A percentile compares a stretch with the other conserved stretches of the same genome.
Conservation (phyloP, 352 stramenopile genomes). For the Phytopythium kandeliae region DNA sequence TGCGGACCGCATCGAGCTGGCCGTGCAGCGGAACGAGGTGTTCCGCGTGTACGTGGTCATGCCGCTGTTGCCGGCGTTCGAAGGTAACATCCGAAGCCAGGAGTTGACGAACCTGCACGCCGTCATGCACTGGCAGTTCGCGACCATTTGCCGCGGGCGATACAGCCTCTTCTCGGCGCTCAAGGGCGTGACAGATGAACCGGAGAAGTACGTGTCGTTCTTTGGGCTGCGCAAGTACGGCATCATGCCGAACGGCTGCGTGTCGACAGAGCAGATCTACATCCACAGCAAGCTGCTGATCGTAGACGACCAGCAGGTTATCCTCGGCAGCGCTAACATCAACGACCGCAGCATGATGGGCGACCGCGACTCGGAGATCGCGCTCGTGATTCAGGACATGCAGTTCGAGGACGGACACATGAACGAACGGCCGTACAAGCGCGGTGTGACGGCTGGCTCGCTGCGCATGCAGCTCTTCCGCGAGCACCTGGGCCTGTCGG, state of each 20-base stretch:
- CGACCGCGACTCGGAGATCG: constrained; percentile 87
- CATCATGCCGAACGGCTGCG: constrained; percentile 70
- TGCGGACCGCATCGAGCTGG: constrained; percentile 75
- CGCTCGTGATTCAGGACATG: constrained; percentile 78
- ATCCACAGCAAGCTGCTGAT: constrained; percentile 91
- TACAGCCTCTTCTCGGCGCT: constrained; percentile 76
- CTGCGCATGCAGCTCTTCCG: constrained; percentile 78
- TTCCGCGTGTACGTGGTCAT: constrained; percentile 87
- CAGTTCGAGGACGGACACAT: constrained; percentile 73
- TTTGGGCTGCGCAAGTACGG: constrained; percentile 82
- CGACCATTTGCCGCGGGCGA: constrained; percentile 74
- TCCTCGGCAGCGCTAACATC: constrained; percentile 94
- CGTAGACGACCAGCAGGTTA: constrained; percentile 85
- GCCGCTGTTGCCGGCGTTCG: constrained; percentile 76
- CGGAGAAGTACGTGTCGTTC: constrained; percentile 78
- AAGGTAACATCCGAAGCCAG: constrained; percentile 78
- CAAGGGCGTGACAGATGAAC: constrained; percentile 47
- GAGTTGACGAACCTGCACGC: constrained; percentile 82
- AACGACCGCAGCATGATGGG: constrained; percentile 94
- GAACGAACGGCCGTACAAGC: constrained; percentile 65
- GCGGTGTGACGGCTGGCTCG: constrained; percentile 50
- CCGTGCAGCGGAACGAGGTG: constrained; percentile 58
- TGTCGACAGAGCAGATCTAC: constrained; percentile 89
- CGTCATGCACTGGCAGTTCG: constrained; percentile 89
- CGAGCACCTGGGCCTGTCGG: constrained; percentile 67